Conservation (phyloP, 331 rosid genomes). For the Malus hybrid region DNA sequence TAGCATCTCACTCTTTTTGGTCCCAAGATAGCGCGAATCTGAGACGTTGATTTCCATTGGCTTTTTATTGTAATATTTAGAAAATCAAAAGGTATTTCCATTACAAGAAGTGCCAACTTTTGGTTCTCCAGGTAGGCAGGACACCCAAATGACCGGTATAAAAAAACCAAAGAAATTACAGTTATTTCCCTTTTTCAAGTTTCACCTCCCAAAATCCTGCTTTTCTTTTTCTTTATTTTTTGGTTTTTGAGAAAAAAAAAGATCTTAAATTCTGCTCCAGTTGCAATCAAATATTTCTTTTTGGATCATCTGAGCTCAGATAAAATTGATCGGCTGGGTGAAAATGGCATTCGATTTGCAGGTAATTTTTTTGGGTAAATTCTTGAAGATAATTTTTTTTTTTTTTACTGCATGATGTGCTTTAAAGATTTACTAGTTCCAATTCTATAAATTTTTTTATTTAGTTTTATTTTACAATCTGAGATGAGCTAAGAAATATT, state of each 20-base stretch:
- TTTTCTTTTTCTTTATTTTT: neutral
- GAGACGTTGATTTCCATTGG: neutral
- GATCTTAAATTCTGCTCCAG: neutral
- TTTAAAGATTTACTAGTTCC: neutral
- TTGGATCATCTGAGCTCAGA: neutral
- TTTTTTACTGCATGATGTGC: neutral
- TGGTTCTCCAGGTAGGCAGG: conserved; percentile 9
- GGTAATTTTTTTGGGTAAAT: conserved; percentile 1
- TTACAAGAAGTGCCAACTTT: conserved; percentile 29
- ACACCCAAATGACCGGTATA: neutral
- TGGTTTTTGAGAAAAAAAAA: neutral
- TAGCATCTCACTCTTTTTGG: neutral
- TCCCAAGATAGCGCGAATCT: neutral
- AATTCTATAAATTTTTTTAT: too few relatives aligned
- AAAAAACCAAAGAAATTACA: neutral
- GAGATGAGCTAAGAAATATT: too few relatives aligned
- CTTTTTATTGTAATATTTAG: conserved; percentile 9
- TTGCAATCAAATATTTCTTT: neutral
- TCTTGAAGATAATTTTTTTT: neutral
- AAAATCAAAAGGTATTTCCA: conserved; percentile 27
- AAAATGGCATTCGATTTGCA: neutral
- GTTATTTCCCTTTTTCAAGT: neutral
- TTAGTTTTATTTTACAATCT: too few relatives aligned
- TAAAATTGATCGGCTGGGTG: neutral
- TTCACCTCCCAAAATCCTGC: neutral